Percentiles rank a stretch among this genome's conserved stretches.
Evolutionary conservation across 2,329 filamentous ascomycete genomes (phyloP).

Genomic region (Colletotrichum endophyticum): DNA sequence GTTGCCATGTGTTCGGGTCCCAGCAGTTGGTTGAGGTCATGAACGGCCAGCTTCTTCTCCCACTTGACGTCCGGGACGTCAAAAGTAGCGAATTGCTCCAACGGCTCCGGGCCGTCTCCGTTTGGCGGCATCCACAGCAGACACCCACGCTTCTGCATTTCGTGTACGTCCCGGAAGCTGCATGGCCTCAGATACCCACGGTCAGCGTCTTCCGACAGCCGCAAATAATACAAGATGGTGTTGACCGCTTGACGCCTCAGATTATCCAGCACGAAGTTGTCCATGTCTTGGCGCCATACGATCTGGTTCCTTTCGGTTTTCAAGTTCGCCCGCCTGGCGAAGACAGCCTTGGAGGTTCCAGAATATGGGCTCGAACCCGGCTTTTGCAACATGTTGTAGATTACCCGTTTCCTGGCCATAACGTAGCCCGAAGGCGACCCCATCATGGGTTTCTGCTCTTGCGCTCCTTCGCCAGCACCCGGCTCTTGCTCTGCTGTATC

Average conservation of each 20-base stretch:
- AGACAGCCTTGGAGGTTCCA: slow-evolving; percentile 7
- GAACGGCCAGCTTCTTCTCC: slow-evolving; percentile 49
- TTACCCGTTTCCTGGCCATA: slow-evolving; percentile 16
- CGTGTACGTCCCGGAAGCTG: slow-evolving; percentile 48
- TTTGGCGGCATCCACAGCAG: slow-evolving; percentile 42
- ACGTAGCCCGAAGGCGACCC: neutral
- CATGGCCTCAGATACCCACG: slow-evolving; percentile 48
- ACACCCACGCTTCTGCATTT: slow-evolving; percentile 45
- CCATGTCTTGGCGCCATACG: slow-evolving; percentile 62
- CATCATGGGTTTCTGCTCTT: neutral
- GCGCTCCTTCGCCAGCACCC: neutral
- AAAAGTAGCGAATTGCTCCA: slow-evolving; percentile 26
- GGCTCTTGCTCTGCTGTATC: neutral
- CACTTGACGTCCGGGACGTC: slow-evolving; percentile 39
- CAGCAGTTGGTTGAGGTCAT: slow-evolving; percentile 57
- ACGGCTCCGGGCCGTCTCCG: neutral
- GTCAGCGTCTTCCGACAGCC: slow-evolving; percentile 27
- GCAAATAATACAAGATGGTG: slow-evolving; percentile 46
- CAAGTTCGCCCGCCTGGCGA: neutral
- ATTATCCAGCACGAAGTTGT: slow-evolving; percentile 52
- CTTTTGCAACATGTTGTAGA: slow-evolving; percentile 24
- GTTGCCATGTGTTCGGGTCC: slow-evolving; percentile 49
- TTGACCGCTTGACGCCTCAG: slow-evolving; percentile 53
- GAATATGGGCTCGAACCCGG: neutral
- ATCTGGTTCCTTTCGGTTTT: slow-evolving; percentile 18